phyloP scores from a whole-genome alignment of 768 basidiomycete species.

The Naganishia vaughanmartiniae region DNA sequence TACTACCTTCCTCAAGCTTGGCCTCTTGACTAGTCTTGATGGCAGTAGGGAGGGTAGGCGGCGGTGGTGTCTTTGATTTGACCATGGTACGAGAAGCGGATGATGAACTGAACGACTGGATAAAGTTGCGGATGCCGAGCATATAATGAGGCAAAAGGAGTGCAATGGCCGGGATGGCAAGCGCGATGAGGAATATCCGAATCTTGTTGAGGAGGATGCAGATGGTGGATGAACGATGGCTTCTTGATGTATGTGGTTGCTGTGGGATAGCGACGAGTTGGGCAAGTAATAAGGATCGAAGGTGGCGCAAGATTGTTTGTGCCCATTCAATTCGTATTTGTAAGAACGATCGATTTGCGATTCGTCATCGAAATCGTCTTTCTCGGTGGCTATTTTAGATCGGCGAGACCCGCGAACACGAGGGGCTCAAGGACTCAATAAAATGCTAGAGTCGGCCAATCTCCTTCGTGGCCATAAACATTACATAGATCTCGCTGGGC shows the following conservation, averaged over 20 bases:
- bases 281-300: not conserved
- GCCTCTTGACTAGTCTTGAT: conserved; percentile 42
- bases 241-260: not conserved
- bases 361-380: not conserved
- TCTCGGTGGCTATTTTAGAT: not conserved
- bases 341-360: conserved; percentile 2
- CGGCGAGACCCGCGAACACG: not conserved
- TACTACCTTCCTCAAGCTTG: conserved; percentile 43
- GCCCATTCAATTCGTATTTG: not conserved
- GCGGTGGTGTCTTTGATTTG: conserved; percentile 44
- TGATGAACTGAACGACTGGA: conserved; percentile 34
- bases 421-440: not conserved
- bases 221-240: not conserved
- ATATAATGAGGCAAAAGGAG: conserved; percentile 28
- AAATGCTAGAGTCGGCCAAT: not conserved
- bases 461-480: not conserved
- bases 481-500: not conserved
- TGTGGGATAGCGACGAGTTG: not conserved
- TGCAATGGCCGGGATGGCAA: conserved; percentile 8
- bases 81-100: conserved; percentile 27
- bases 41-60: conserved; percentile 49
- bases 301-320: not conserved
- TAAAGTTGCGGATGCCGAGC: conserved; percentile 37
- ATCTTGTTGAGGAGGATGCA: not conserved
- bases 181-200: not conserved